A percentile compares a stretch with the other conserved stretches of the same genome.
phyloP scores from a whole-genome alignment of 164 flowering plant genomes.

The Akebia trifoliata region DNA sequence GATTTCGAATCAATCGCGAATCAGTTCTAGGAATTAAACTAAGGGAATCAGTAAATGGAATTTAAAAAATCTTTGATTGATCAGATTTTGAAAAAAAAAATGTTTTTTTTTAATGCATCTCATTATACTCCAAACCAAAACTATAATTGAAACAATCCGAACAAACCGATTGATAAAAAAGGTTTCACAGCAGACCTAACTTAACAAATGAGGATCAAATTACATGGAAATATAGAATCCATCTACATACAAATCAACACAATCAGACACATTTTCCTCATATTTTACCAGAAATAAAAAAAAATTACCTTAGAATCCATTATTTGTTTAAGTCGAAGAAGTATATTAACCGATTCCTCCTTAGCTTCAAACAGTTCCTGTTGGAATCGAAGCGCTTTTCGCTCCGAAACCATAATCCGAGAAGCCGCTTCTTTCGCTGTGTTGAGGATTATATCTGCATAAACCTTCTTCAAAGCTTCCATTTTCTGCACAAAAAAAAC shows the following conservation, averaged over 20 bases:
- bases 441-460: slow-evolving; percentile 75
- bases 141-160: background rate
- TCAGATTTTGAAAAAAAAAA: too few relatives aligned
- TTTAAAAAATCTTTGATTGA: too few relatives aligned
- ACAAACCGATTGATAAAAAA: background rate
- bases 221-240: background rate
- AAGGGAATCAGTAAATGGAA: too few relatives aligned
- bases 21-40: too few relatives aligned
- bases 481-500: slow-evolving; percentile 16
- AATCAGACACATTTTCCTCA: too few relatives aligned
- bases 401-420: slow-evolving; percentile 64
- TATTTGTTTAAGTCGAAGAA: slow-evolving; percentile 55
- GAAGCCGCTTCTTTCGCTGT: slow-evolving; percentile 88
- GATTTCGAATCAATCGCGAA: too few relatives aligned
- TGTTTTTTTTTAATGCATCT: too few relatives aligned
- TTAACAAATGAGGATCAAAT: background rate
- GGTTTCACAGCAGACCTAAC: background rate
- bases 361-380: slow-evolving; percentile 46
- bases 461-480: slow-evolving; percentile 63
- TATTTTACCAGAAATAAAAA: background rate
- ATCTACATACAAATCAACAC: background rate
- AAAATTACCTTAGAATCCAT: slow-evolving; percentile 63
- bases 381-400: slow-evolving; percentile 47
- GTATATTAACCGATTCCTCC: slow-evolving; percentile 66
- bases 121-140: background rate